Percentiles rank a stretch among this genome's conserved stretches.
These are phyloP conservation scores for Rhodamnia argentea DNA, from an alignment of 345 rosid genomes.

Conservation along the genomic window DNA sequence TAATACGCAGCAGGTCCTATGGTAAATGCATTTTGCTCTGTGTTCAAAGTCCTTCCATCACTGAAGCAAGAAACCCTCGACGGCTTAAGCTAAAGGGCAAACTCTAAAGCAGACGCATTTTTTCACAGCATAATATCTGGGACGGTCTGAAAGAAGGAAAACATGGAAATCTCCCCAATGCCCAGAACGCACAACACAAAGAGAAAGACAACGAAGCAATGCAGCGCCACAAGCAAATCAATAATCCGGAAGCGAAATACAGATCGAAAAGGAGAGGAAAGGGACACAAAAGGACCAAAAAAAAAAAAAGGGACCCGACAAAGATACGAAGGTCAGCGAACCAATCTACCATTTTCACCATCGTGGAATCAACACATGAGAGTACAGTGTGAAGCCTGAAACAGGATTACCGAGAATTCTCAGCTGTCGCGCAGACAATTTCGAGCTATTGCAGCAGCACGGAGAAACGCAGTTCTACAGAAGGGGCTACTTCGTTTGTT, in stretches of 20 bases:
- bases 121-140: neutral
- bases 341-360: neutral
- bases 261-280: neutral
- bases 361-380: neutral
- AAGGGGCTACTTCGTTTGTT: neutral
- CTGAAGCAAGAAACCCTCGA: neutral
- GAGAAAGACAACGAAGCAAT: neutral
- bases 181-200: neutral
- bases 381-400: neutral
- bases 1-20: neutral
- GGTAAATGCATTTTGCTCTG: neutral
- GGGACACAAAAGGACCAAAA: no score
- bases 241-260: no score
- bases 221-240: neutral
- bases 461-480: neutral
- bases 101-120: neutral
- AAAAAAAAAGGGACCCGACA: neutral
- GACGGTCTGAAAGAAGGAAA: neutral
- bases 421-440: neutral
- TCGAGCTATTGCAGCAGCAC: neutral
- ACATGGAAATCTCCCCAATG: neutral
- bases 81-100: neutral
- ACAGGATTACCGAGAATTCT: neutral
- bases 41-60: neutral
- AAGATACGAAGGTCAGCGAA: neutral